These are phyloP conservation scores for Pseudogymnoascus sp. DNA, from an alignment of 2,329 filamentous ascomycete species.

Conservation along the genomic window DNA sequence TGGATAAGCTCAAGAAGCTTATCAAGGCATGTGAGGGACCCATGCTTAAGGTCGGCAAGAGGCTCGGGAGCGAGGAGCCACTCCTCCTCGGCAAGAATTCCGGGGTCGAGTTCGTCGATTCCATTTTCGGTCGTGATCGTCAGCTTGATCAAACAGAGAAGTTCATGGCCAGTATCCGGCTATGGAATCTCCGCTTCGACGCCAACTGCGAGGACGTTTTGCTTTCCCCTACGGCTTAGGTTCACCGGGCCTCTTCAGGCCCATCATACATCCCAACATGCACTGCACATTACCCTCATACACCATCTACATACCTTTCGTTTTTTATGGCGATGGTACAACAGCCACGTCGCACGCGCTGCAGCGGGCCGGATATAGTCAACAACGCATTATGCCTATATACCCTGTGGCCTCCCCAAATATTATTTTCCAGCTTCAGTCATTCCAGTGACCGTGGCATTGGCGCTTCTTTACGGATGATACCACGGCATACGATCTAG, in stretches of 20 bases:
- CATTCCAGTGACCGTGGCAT: constrained; percentile 1
- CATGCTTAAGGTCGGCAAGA: constrained; percentile 87
- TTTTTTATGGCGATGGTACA: not conserved
- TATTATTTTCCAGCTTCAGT: constrained; percentile 8
- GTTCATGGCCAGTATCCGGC: constrained; percentile 79
- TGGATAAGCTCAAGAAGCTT: constrained; percentile 74
- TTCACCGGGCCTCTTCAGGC: not conserved
- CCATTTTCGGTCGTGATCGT: constrained; percentile 85
- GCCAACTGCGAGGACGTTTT: constrained; percentile 93
- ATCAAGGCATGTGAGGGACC: constrained; percentile 88
- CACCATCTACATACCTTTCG: not conserved
- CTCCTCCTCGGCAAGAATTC: constrained; percentile 73
- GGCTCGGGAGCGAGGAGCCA: constrained; percentile 52
- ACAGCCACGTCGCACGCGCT: constrained; percentile 1
- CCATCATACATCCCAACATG: not conserved
- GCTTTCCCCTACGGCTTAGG: constrained; percentile 17
- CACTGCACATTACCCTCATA: not conserved
- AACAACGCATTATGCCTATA: constrained; percentile 5
- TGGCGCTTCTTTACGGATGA: constrained; percentile 5
- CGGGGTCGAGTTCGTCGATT: constrained; percentile 91
- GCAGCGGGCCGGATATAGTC: constrained; percentile 5
- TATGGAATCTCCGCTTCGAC: constrained; percentile 92
- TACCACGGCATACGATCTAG: constrained; percentile 1
- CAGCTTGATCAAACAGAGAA: constrained; percentile 86
- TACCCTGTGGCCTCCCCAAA: not conserved